Base-by-base conservation (phyloP, 1,139 yeast species). In the Wickerhamiella pararugosa region DNA sequence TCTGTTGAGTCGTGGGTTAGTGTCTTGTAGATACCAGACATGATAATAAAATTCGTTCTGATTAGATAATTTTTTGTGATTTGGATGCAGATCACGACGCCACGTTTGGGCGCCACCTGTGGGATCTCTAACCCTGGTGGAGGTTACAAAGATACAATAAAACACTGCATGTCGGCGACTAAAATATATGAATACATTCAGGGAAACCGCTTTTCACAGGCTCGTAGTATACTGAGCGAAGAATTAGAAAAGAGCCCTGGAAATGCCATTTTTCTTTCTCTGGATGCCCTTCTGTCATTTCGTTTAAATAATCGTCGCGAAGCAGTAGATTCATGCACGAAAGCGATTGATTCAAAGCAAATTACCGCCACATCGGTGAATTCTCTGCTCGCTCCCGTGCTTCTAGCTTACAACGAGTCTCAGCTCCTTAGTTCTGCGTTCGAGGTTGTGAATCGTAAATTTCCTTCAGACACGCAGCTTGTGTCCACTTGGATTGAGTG, bases 21-120 rank as follows among this genome's bases (percentile, higher is more conserved):
- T 26, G 87, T 81, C 61, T 79, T 80, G 65, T 73, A 76, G 42
- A 76, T 68, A 42, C 81, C 43, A 34, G 52, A 47, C 53, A 50
- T 50, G 21, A 15, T 26, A 25, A 15, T 25, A 27, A 32, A 21
- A 37, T 7, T 21, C 33, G 36, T 39, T 33, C 26, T 25, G 9
- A 25, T 25, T 6, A 38, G 29, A 35, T 38, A 38, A 38, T 38
- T 38, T 38, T 38, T 36, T 38, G 32, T 33, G 7, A 9, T 26
- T 28, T 5, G 7, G n/a, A 27, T 7, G 21, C 21, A 15, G 21
- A 4, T 15, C 21, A 15, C 21, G 4, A 15, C 21, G 21, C 21
- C 21, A 15, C 21, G 21, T 15, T 15, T 15, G 21, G 2, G 21
- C 21, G 21, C 21, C 21, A 15, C 21, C 2, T 15, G 21, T 15